These are phyloP conservation scores for Cicer judaicum DNA, from an alignment of 306 rosid species.

Conservation along the genomic window DNA sequence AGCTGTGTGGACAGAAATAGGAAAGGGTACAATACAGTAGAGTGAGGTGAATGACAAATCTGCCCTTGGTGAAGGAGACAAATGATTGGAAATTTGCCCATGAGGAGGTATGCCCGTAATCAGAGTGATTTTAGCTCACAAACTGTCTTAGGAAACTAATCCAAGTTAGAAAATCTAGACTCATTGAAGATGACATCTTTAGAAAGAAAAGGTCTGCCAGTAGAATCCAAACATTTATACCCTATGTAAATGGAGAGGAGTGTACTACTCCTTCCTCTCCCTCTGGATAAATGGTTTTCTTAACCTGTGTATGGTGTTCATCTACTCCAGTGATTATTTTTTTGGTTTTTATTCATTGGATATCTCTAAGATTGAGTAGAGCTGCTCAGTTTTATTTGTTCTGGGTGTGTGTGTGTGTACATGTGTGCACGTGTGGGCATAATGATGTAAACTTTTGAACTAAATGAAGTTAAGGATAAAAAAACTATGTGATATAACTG, in stretches of 20 bases:
- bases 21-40: too few species aligned
- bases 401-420: background rate
- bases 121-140: too few species aligned
- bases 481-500: background rate
- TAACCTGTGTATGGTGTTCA: background rate
- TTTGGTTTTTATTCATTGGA: background rate
- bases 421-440: background rate
- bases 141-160: too few species aligned
- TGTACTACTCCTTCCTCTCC: background rate
- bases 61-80: too few species aligned
- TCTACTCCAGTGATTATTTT: slow-evolving; percentile 10
- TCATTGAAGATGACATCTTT: too few species aligned
- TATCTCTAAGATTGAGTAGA: background rate
- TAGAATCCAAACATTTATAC: too few species aligned
- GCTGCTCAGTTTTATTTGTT: background rate
- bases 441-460: background rate
- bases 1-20: too few species aligned
- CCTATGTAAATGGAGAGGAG: background rate
- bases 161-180: too few species aligned
- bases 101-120: too few species aligned
- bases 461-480: background rate
- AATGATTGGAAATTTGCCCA: too few species aligned
- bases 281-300: background rate
- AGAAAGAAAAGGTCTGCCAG: too few species aligned
- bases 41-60: too few species aligned